phyloP scores from a whole-genome alignment of 352 stramenopile genomes.

The Sclerospora graminicola region DNA sequence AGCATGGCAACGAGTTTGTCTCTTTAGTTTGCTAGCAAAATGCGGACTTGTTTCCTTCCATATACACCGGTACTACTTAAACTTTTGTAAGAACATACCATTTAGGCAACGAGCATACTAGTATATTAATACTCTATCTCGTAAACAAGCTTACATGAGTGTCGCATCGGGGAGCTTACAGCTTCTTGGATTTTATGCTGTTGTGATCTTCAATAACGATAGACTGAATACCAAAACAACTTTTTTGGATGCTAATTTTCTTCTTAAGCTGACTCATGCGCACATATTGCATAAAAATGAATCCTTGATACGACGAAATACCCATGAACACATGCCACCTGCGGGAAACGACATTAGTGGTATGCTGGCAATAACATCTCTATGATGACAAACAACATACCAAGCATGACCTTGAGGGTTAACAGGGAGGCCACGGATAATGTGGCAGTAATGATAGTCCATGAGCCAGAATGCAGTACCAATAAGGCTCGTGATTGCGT shows the following conservation, averaged over 20 bases:
- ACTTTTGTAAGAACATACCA: too few relatives aligned
- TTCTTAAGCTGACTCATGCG: constrained; percentile 65
- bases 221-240: constrained; percentile 52
- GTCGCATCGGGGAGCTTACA: constrained; percentile 10
- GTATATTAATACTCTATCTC: too few relatives aligned
- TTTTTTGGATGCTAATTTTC: constrained; percentile 41
- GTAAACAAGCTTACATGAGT: too few relatives aligned
- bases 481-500: constrained; percentile 48
- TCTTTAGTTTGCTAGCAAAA: too few relatives aligned
- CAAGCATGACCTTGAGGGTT: constrained; percentile 77
- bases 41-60: too few relatives aligned
- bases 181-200: constrained; percentile 25
- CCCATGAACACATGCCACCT: constrained; percentile 82
- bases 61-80: too few relatives aligned
- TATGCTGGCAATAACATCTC: not conserved
- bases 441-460: constrained; percentile 73
- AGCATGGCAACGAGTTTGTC: too few relatives aligned
- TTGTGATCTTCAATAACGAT: constrained; percentile 37
- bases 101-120: too few relatives aligned
- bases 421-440: constrained; percentile 39
- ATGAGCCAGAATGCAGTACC: constrained; percentile 65
- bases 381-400: constrained; percentile 12
- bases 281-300: constrained; percentile 83
- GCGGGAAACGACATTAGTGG: not conserved
- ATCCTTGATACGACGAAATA: constrained; percentile 64